phyloP scores from a whole-genome alignment of 2,329 filamentous ascomycete species.

The Hymenotorrendiella dingleyae region DNA sequence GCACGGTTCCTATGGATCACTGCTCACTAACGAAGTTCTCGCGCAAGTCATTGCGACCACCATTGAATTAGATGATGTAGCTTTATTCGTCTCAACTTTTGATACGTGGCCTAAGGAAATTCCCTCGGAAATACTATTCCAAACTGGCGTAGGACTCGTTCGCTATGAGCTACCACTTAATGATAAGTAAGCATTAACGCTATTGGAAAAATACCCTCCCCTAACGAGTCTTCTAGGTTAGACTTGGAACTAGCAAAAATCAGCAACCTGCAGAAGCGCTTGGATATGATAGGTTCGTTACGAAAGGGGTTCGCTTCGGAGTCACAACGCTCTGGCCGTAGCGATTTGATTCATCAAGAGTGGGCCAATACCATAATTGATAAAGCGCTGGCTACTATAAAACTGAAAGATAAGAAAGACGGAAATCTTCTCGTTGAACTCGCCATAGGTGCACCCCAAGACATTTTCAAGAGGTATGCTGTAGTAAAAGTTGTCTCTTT shows the following conservation, averaged over 20 bases:
- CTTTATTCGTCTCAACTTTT: constrained; percentile 1
- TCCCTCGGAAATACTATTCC: not conserved
- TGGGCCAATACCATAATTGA: constrained; percentile 7
- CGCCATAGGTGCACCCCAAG: constrained; percentile 1
- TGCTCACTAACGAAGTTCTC: not conserved
- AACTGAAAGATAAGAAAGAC: constrained; percentile 6
- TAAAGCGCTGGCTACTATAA: constrained; percentile 1
- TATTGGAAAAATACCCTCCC: not conserved
- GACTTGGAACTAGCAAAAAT: not conserved
- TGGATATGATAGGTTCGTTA: constrained; percentile 6
- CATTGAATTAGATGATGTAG: constrained; percentile 6
- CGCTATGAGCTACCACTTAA: constrained; percentile 1
- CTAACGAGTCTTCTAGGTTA: not conserved
- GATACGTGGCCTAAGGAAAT: constrained; percentile 2
- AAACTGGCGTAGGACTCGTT: constrained; percentile 4
- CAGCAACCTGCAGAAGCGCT: constrained; percentile 1
- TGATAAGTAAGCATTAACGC: not conserved
- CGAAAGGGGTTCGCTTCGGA: constrained; percentile 3
- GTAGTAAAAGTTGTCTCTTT: not conserved
- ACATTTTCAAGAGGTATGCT: constrained; percentile 13
- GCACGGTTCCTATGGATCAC: no score
- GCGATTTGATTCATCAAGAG: constrained; percentile 1
- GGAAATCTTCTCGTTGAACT: constrained; percentile 5
- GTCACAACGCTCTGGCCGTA: not conserved
- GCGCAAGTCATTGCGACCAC: not conserved